Evolutionary conservation across 2,329 filamentous ascomycete species (phyloP).

Genomic region (Neofusicoccum sp.): DNA sequence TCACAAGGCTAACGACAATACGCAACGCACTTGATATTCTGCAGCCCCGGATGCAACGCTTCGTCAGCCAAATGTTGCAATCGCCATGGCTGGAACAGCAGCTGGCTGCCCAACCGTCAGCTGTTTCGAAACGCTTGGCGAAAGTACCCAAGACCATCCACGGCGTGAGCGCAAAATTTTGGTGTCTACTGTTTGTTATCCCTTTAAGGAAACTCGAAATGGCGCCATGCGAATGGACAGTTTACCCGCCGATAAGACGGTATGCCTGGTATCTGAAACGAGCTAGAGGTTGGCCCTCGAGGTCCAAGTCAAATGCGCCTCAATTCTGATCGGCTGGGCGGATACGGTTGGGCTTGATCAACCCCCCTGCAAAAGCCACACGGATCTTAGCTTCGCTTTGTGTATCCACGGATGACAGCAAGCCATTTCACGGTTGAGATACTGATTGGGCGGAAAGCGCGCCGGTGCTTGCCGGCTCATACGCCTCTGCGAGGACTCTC

Average conservation of each 20-base stretch:
- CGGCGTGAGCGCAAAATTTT: no score
- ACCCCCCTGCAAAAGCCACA: not conserved
- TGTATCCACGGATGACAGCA: not conserved
- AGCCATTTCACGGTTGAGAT: not conserved
- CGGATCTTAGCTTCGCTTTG: not conserved
- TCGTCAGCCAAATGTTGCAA: not conserved
- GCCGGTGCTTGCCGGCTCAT: not conserved
- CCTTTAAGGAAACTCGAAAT: no score
- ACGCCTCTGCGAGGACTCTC: no score
- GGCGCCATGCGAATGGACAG: no score
- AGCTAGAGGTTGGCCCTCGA: not conserved
- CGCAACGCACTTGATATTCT: not conserved
- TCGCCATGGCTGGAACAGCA: no score
- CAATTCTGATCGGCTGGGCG: not conserved
- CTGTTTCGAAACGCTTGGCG: no score
- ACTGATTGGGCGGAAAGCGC: not conserved
- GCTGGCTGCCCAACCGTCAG: no score
- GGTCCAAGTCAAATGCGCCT: not conserved
- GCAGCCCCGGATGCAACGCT: not conserved
- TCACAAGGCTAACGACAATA: not conserved
- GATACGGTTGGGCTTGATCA: not conserved
- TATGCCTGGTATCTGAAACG: not conserved
- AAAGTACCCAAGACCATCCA: no score
- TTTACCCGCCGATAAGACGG: no score
- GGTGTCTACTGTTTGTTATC: no score